Evolutionary conservation across 495 filamentous ascomycete genomes (phyloP), one percentile per base, ranked within the genome.

Genomic region (Viridothelium virens): DNA sequence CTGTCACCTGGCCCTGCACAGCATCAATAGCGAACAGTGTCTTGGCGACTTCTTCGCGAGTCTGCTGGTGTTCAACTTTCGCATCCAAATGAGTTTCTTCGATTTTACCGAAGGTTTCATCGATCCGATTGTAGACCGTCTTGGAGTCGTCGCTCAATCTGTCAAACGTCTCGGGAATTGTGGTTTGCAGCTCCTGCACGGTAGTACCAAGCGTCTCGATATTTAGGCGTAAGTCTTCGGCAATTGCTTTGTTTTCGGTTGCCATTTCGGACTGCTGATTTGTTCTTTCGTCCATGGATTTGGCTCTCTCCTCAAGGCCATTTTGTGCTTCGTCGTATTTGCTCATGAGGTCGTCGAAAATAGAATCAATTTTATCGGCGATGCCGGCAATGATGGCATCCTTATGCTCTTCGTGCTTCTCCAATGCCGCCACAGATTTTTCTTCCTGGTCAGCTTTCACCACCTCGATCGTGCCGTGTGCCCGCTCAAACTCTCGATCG

Each of bases 251-350:
- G 47, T 88, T 91, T 64, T 81, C 83, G 3, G 86, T 81, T 34
- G 93, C 73, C 10, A 89, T 82, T 65, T 88, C 86, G 59, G 90
- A 84, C 70, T 90, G 83, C 62, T 87, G 81, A 18, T 80, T 70
- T 63, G 89, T 84, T 63, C 86, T 85, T 61, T 84, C 84, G 64
- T 89, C 89, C 50, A 84, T 81, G 64, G 86, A 83, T 33, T 83
- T 85, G 14, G 86, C 83, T 65, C 88, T 89, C 48, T 87, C 85
- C 46, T 92, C 87, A 37, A 87, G 81, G 4, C 83, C 80, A 14
- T 82, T 72, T 71, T 92, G 89, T 56, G 88, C 85, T 59, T 94
- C 90, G 46, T 96, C 91, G 70, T 93, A 92, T 72, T 92, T 94
- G 39, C 80, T 78, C 72, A 94, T 82, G 31, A 96, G 79, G 67